phyloP scores from a whole-genome alignment of 768 basidiomycete genomes.

The Suillus brevipes region DNA sequence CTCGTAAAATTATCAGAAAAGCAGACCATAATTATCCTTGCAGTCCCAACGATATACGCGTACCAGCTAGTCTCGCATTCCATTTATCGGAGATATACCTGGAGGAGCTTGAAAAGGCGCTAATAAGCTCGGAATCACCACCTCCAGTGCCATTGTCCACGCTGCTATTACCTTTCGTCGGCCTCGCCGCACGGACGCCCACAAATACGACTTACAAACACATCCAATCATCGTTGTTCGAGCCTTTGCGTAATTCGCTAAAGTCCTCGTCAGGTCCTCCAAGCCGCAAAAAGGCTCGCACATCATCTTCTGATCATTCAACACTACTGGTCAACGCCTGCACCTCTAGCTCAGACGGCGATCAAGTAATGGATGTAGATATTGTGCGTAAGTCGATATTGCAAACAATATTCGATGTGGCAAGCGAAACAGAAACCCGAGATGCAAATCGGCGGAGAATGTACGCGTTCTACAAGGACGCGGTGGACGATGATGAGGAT shows the following conservation, averaged over 20 bases:
- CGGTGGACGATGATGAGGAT: constrained; percentile 48
- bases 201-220: constrained; percentile 70
- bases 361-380: constrained; percentile 35
- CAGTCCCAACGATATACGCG: constrained; percentile 69
- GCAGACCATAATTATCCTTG: constrained; percentile 8
- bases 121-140: constrained; percentile 32
- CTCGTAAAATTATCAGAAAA: not conserved
- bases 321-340: constrained; percentile 58
- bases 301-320: constrained; percentile 40
- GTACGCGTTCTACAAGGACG: constrained; percentile 77
- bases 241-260: constrained; percentile 66
- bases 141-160: constrained; percentile 50
- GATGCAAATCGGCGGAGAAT: constrained; percentile 82
- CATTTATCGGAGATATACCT: constrained; percentile 90
- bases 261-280: constrained; percentile 31
- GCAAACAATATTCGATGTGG: constrained; percentile 66
- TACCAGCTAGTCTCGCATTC: constrained; percentile 77
- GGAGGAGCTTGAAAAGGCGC: constrained; percentile 80
- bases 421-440: constrained; percentile 70
- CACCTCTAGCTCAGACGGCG: constrained; percentile 39
- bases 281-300: constrained; percentile 50
- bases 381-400: constrained; percentile 58
- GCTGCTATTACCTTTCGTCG: constrained; percentile 70
- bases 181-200: constrained; percentile 67
- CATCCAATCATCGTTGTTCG: constrained; percentile 63